Evolutionary conservation across 805 yeast genomes (phyloP).

Genomic region (Kodamaea leandrae): DNA sequence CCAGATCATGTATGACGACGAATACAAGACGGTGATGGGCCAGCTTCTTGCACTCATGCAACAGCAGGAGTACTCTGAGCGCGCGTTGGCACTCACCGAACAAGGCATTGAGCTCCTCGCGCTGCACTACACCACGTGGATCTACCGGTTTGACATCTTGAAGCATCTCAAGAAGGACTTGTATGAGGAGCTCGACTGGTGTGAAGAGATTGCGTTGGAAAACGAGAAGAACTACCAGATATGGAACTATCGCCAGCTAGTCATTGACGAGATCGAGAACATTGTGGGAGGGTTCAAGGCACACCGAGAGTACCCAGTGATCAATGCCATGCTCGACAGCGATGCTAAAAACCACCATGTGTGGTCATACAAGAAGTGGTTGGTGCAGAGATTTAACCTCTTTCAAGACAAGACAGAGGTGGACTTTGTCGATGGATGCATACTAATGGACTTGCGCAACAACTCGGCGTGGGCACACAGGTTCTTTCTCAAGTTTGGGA

Average conservation of each 20-base stretch:
- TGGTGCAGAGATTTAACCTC: conserved; percentile 54
- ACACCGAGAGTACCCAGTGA: conserved; percentile 61
- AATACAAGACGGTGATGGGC: conserved; percentile 63
- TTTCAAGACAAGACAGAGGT: conserved; percentile 48
- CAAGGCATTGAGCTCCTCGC: conserved; percentile 66
- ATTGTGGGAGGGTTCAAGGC: conserved; percentile 29
- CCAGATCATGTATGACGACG: conserved; percentile 68
- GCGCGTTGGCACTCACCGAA: conserved; percentile 69
- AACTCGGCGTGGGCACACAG: conserved; percentile 95
- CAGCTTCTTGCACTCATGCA: conserved; percentile 58
- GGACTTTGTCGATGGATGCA: conserved; percentile 44
- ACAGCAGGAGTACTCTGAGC: conserved; percentile 57
- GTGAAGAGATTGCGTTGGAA: conserved; percentile 67
- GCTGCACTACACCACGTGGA: conserved; percentile 93
- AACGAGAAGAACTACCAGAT: conserved; percentile 92
- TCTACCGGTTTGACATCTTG: conserved; percentile 57
- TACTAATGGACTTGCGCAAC: conserved; percentile 70
- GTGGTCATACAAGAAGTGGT: conserved; percentile 92
- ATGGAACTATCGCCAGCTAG: conserved; percentile 87
- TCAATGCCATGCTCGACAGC: conserved; percentile 64
- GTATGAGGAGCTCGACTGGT: conserved; percentile 69
- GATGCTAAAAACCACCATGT: conserved; percentile 94
- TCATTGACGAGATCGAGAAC: conserved; percentile 40
- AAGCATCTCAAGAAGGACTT: conserved; percentile 36
- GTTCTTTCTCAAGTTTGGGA: conserved; percentile 50